Evolutionary conservation across 2,329 filamentous ascomycete genomes (phyloP).

Genomic region (Colletotrichum sp.): DNA sequence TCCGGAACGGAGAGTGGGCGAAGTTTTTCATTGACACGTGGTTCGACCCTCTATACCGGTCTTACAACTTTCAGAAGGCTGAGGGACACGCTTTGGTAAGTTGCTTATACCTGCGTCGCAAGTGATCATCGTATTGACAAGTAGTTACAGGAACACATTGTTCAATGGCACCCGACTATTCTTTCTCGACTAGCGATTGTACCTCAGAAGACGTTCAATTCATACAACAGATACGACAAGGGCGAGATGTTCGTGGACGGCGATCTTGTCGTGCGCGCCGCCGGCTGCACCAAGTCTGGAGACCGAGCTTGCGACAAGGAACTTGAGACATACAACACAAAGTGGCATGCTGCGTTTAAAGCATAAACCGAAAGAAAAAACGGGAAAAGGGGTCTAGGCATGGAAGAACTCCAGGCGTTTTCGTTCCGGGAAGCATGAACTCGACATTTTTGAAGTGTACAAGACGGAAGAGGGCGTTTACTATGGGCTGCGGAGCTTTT

Average conservation of each 20-base stretch:
- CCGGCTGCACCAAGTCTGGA: constrained; percentile 67
- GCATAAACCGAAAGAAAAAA: constrained; percentile 38
- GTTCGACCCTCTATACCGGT: constrained; percentile 93
- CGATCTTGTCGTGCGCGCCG: constrained; percentile 83
- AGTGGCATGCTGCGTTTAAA: constrained; percentile 53
- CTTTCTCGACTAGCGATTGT: constrained; percentile 87
- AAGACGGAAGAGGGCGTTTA: constrained; percentile 21
- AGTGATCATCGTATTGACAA: neutral
- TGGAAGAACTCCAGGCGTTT: constrained; percentile 9
- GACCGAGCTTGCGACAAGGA: constrained; percentile 74
- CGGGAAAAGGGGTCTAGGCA: neutral
- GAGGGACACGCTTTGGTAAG: constrained; percentile 88
- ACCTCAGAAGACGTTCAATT: constrained; percentile 84
- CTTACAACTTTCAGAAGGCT: constrained; percentile 95
- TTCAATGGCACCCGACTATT: constrained; percentile 97
- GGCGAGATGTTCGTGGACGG: constrained; percentile 76
- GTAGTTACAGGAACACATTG: constrained; percentile 73
- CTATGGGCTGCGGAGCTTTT: neutral
- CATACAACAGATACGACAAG: constrained; percentile 66
- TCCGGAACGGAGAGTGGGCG: constrained; percentile 87
- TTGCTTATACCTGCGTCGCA: constrained; percentile 5
- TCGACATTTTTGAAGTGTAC: constrained; percentile 7
- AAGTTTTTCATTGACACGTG: constrained; percentile 93
- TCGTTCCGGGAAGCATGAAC: constrained; percentile 9
- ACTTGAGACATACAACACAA: constrained; percentile 58